Evolutionary conservation across 202 grass and related monocot genomes (phyloP), one percentile per base, ranked within the genome.

Genomic region (Schoenoplectus tabernaemontani): DNA sequence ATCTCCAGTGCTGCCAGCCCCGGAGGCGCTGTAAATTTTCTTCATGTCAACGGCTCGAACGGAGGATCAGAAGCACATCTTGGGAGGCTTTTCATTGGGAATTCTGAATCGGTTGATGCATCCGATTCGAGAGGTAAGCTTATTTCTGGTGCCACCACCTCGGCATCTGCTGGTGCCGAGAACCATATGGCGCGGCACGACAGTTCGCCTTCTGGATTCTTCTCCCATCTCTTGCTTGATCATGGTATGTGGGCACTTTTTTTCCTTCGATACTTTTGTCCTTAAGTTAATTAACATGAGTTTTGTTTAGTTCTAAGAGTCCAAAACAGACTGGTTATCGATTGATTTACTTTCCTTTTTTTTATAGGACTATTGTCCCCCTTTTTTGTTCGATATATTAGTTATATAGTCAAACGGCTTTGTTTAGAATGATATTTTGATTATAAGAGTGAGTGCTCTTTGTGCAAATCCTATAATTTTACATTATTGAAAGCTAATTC

Each of bases 171-270:
- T 41, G 32, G 58, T 48, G 41, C 34, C 37, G 81, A 63, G 4
- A 84, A 43, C 62, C 76, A 59, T 8, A 50, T 87, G 38, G 24
- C 72, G 13, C 64, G 76, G 44, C 86, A 87, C 43, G 72, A 79
- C 63, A 87, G 81, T 58, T 87, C 86, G 3, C 81, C 82, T 9
- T 64, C 86, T 22, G 76, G 75, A 51, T 79, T 87, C 65, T 76
- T 87, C 43, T 87, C 85, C 22, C 74, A 84, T 74, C 86, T 84
- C 33, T 66, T 87, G 57, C 32, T 71, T 28, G 85, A 87, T 50
- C 57, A 79, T 41, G 85, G 81, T 83, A 70, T 74, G 56, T 9
- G 0, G 2, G 30, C 36, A 64, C 47, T 64, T 30, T 16, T 65
- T 44, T 36, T 44, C 10, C 50, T 8, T 36, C 33, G 13, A 37